Percentiles rank a stretch among this genome's conserved stretches.
These are phyloP conservation scores for Pyrenopolyporus hunteri DNA, from an alignment of 495 filamentous ascomycete genomes.

Conservation along the genomic window DNA sequence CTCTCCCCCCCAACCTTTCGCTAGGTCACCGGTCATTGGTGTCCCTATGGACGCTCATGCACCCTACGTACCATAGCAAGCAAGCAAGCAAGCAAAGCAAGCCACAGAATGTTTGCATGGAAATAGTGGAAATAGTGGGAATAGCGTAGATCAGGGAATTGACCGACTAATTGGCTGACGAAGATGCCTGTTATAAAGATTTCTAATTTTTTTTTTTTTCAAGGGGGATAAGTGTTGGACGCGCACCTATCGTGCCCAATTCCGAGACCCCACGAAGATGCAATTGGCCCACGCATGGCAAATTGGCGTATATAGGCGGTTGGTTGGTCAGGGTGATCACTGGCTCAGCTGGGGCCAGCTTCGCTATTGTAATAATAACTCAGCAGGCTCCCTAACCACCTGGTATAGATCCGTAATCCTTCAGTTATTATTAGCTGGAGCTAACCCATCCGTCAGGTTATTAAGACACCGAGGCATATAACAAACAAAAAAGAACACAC, in stretches of 20 bases:
- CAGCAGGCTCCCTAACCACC: too few species aligned
- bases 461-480: too few species aligned
- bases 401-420: background rate
- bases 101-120: background rate
- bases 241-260: conserved; percentile 7
- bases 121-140: background rate
- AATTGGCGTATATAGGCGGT: background rate
- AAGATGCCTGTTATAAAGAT: conserved; percentile 6
- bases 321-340: background rate
- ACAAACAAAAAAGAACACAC: too few species aligned
- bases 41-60: background rate
- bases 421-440: background rate
- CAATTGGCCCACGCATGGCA: background rate
- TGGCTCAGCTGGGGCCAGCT: too few species aligned
- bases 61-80: background rate
- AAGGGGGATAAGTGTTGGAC: conserved; percentile 9
- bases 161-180: conserved; percentile 7
- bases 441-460: background rate
- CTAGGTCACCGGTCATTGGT: background rate
- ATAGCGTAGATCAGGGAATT: too few species aligned
- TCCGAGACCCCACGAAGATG: conserved; percentile 1
- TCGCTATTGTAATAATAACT: too few species aligned
- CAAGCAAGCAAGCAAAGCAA: background rate
- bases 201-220: too few species aligned
- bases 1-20: background rate